These are phyloP conservation scores for Xylariaceae sp. DNA, from an alignment of 2,329 filamentous ascomycete genomes.

Conservation along the genomic window DNA sequence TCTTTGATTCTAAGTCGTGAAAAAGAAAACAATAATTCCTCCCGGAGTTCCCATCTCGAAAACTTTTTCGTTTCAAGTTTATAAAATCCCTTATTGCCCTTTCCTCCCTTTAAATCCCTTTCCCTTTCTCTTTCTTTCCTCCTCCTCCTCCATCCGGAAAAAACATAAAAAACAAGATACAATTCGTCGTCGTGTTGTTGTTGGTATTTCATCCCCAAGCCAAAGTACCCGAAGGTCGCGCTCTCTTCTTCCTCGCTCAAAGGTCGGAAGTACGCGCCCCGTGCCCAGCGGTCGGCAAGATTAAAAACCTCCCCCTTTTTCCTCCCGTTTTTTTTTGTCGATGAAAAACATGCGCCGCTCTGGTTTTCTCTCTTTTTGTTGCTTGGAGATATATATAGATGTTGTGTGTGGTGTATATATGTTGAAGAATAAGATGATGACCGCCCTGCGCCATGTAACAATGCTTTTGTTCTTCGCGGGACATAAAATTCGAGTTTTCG, in stretches of 20 bases:
- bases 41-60: too few species aligned
- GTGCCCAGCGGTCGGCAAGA: constrained; percentile 21
- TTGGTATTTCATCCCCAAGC: constrained; percentile 35
- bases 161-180: not conserved
- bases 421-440: not conserved
- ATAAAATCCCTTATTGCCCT: too few species aligned
- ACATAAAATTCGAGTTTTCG: not conserved
- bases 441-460: constrained; percentile 29
- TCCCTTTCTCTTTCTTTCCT: too few species aligned
- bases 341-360: constrained; percentile 7
- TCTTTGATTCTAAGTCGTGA: too few species aligned
- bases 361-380: constrained; percentile 7
- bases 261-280: constrained; percentile 14
- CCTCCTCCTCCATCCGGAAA: too few species aligned
- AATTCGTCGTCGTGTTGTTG: constrained; percentile 6
- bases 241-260: constrained; percentile 22
- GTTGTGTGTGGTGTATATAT: constrained; percentile 9
- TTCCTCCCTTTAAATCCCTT: too few species aligned
- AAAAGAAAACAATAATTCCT: too few species aligned
- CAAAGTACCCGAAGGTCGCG: constrained; percentile 26
- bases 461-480: constrained; percentile 17
- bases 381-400: not conserved
- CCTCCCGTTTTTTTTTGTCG: too few species aligned
- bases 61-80: too few species aligned
- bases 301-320: constrained; percentile 11